Base-by-base conservation (phyloP, 495 filamentous ascomycete species). In the Entonaema liquescens region DNA sequence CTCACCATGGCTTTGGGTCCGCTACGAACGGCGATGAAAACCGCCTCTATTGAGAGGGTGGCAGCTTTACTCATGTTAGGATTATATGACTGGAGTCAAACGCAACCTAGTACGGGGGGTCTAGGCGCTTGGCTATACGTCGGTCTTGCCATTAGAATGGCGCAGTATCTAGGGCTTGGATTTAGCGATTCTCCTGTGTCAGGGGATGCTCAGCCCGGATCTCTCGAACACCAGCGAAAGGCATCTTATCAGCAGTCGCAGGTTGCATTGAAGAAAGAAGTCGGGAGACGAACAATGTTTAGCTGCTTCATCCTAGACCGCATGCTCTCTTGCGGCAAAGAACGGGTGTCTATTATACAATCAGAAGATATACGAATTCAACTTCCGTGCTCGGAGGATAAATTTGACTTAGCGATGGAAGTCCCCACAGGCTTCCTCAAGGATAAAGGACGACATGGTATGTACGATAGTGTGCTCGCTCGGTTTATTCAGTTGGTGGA, bases 291-390 rank as follows among this genome's bases (percentile, higher is more conserved):
- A 26, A 95, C 93, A 4, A 93, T 95, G 76, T 97, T 92, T 85
- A 92, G 92, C 61, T 93, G 92, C 67, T 92, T 94, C 70, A 89
- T 95, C 58, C 85, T 96, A 66, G 93, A 97, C 75, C 87, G 92
- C 13, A 90, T 91, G 74, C 79, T 95, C 33, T 89, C 90, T 58
- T 92, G 89, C 72, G 92, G 92, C 25, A 90, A 92, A 71, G 89
- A 90, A 65, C 85, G 92, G 7, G 88, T 89, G 1, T 86, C 88
- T 15, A 91, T 91, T 81, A 86, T 93, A 61, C 83, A 84, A 19
- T 83, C 88, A 17, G 86, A 89, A 52, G 90, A 93, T 56, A 80
- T 94, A 29, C 85, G 83, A 61, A 87, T 92, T 40, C 90, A 90
- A 73, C 81, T 92, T 15, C 90, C 90, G 0, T 89, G 88, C 78